Evolutionary conservation across 345 rosid genomes (phyloP).

Genomic region (Arabidopsis arenosa): DNA sequence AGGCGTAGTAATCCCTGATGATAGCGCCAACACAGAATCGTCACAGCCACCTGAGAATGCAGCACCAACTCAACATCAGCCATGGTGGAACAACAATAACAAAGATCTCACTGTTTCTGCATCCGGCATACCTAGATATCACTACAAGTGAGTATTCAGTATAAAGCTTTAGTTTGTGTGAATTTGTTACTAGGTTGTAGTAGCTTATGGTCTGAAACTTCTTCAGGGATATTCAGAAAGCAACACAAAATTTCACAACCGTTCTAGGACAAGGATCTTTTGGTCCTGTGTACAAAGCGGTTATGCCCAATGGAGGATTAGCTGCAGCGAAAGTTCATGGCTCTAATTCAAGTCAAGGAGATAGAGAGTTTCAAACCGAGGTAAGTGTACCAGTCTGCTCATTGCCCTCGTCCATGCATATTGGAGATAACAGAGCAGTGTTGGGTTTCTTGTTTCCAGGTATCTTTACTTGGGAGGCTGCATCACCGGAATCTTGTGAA

Average conservation of each 20-base stretch:
- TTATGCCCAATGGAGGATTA: constrained; percentile 64
- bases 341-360: constrained; percentile 89
- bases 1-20: constrained; percentile 64
- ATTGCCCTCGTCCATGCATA: neutral
- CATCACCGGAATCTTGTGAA: constrained; percentile 98
- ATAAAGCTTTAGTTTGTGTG: constrained; percentile 13
- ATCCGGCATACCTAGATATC: constrained; percentile 78
- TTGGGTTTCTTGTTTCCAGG: constrained; percentile 54
- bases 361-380: constrained; percentile 95
- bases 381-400: constrained; percentile 43
- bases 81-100: constrained; percentile 65
- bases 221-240: constrained; percentile 96
- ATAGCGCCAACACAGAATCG: constrained; percentile 51
- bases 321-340: constrained; percentile 94
- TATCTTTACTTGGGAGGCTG: constrained; percentile 84
- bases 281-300: constrained; percentile 94
- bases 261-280: constrained; percentile 89
- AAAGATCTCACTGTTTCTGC: constrained; percentile 73
- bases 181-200: constrained; percentile 1
- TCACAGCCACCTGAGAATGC: constrained; percentile 28
- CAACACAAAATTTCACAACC: constrained; percentile 83
- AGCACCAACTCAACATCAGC: constrained; percentile 47
- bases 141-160: constrained; percentile 72
- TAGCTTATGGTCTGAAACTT: constrained; percentile 29
- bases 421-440: constrained; percentile 17